Percentiles rank a stretch among this genome's conserved stretches.
Conservation (phyloP, 352 stramenopile genomes). For the Pseudoperonospora humuli region DNA sequence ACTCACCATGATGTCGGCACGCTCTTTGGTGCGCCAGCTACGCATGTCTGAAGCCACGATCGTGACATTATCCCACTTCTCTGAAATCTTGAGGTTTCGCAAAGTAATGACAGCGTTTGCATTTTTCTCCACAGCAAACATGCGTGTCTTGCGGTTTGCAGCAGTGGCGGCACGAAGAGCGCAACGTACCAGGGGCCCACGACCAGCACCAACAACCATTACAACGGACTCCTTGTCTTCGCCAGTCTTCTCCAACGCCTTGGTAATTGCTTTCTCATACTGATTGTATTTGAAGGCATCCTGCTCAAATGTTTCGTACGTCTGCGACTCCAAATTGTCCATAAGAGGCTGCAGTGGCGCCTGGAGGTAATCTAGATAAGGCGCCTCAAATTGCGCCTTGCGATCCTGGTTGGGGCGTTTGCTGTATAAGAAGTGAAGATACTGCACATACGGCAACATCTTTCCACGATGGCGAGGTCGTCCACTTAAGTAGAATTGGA, state of each 20-base stretch:
- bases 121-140: conserved; percentile 99
- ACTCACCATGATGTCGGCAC: conserved; percentile 93
- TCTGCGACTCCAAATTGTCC: conserved; percentile 98
- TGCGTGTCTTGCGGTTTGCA: conserved; percentile 63
- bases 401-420: conserved; percentile 50
- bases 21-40: conserved; percentile 60
- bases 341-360: conserved; percentile 95
- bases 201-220: conserved; percentile 91
- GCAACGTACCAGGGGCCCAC: conserved; percentile 92
- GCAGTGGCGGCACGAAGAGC: conserved; percentile 63
- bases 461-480: conserved; percentile 59
- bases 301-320: conserved; percentile 98
- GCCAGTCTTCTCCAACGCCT: conserved; percentile 55
- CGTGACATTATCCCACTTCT: conserved; percentile 82
- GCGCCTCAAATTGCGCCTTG: conserved; percentile 86
- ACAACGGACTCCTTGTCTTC: conserved; percentile 69
- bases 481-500: conserved; percentile 85
- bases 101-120: conserved; percentile 95
- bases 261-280: conserved; percentile 91
- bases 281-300: conserved; percentile 98
- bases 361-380: conserved; percentile 96
- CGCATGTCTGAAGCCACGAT: conserved; percentile 86
- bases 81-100: conserved; percentile 75
- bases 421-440: conserved; percentile 89
- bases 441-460: conserved; percentile 88